Base-by-base conservation (phyloP, 2,329 filamentous ascomycete species). In the Hypomyces perniciosus region DNA sequence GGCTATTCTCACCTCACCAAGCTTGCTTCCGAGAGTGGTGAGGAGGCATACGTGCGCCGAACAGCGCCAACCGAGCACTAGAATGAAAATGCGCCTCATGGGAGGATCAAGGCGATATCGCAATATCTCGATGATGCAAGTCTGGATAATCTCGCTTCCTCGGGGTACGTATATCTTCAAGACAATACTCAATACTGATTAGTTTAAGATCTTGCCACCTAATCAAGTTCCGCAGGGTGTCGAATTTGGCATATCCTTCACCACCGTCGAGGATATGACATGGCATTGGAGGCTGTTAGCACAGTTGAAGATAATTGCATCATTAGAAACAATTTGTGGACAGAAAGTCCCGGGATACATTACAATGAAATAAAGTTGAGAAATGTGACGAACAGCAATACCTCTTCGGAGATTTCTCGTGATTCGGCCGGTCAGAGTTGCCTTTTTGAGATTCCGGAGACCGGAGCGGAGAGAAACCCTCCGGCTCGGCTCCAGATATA, bases 121-220 rank as follows among this genome's bases (percentile, higher is more conserved):
- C 62, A 64, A 26, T 74, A 74, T 53, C 61, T 74, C 1, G 63
- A 71, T 46, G 65, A 72, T 52, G 69, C 71, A 56, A 50, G 66
- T 34, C 12, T 9, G 8, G 13, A 10, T 7, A 10, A 8, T 4
- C 31, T 12, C 8, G 9, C 31, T 6, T 9, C 2, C 27, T 37
- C 30, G 8, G 20, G 20, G 20, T 20, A 20, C 35, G n/a, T 28
- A 8, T 28, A 6, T 44, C 7, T 44, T 13, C 0, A 12, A 38
- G 8, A 7, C 5, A 8, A 27, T 43, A 29, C 50, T 57, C 6
- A 13, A 46, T 33, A 9, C 6, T 13, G 27, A 8, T 44, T 44
- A 68, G 66, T 69, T 69, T 51, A 56, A 51, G 44, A 47, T 61
- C 26, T 47, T 72, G 1, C 59, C 67, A 1, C 5, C 48, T 1